Evolutionary conservation across 176 grass and related monocot species (phyloP), one percentile per base, ranked within the genome.

Genomic region (Olyra latifolia): DNA sequence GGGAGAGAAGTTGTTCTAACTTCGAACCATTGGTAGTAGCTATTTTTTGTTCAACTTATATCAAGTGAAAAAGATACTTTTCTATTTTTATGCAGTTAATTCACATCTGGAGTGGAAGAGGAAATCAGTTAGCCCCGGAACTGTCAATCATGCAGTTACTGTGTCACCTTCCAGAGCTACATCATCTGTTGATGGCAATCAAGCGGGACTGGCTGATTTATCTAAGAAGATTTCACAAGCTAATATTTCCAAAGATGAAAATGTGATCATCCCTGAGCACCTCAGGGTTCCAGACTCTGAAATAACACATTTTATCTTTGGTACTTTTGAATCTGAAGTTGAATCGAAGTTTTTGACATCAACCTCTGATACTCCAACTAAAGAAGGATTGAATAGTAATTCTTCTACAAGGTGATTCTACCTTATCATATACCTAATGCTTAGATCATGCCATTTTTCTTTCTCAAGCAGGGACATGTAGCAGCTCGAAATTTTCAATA

Each of bases 221-320:
- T 92, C 85, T 79, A 84, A 88, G 81, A 90, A 91, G 77, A 66
- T 94, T 81, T 83, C 87, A 70, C 83, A 78, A 82, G 77, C 76
- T 82, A 87, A 82, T 82, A 39, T 80, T 80, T 82, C 69, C 13
- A 73, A 87, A 66, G 87, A 92, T 76, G 82, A 85, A 32, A 89
- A 92, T 75, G 95, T 97, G 25, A 91, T 97, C 71, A 94, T 97
- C 79, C 95, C 91, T 25, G 84, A 90, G 56, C 94, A 97, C 85
- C 86, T 97, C 55, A 84, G 62, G 76, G 89, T 94, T 45, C 85
- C 89, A 84, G 89, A 97, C 12, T 84, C 80, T 0, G 80, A 97
- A 78, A 84, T 27, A 75, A 84, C 72, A 38, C 59, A 64, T 69
- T 83, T 97, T 44, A 86, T 91, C 28, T 97, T 97, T 46, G 94